Percentiles rank a stretch among this genome's conserved stretches.
Conservation (phyloP, 2,329 filamentous ascomycete species). For the Metarhizium guizhouense region DNA sequence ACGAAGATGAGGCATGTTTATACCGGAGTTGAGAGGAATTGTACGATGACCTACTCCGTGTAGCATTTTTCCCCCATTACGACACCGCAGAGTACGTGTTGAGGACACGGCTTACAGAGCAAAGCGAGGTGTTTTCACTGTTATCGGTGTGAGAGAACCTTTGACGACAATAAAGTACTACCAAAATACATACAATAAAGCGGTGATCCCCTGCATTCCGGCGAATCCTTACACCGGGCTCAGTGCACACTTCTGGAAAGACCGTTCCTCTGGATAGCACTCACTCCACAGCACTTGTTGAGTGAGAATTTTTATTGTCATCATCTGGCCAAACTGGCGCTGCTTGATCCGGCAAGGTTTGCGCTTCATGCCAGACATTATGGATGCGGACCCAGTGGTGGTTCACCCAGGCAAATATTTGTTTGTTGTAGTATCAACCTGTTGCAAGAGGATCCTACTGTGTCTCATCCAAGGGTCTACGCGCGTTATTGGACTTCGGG, state of each 20-base stretch:
- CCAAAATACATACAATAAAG: neutral
- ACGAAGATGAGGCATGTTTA: neutral
- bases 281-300: neutral
- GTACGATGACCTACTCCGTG: neutral
- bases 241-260: neutral
- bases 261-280: neutral
- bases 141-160: neutral
- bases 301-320: neutral
- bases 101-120: too few species aligned
- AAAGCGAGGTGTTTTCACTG: too few species aligned
- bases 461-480: neutral
- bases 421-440: neutral
- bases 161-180: neutral
- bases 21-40: neutral
- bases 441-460: neutral
- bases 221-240: neutral
- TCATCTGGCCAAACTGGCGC: neutral
- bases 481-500: neutral
- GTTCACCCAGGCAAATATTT: neutral
- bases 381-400: neutral
- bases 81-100: too few species aligned
- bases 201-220: neutral
- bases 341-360: slow-evolving; percentile 1
- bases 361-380: slow-evolving; percentile 4
- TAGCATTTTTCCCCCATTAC: too few species aligned